Base-by-base conservation (phyloP, 2,329 filamentous ascomycete genomes). In the Orbilia quercus region DNA sequence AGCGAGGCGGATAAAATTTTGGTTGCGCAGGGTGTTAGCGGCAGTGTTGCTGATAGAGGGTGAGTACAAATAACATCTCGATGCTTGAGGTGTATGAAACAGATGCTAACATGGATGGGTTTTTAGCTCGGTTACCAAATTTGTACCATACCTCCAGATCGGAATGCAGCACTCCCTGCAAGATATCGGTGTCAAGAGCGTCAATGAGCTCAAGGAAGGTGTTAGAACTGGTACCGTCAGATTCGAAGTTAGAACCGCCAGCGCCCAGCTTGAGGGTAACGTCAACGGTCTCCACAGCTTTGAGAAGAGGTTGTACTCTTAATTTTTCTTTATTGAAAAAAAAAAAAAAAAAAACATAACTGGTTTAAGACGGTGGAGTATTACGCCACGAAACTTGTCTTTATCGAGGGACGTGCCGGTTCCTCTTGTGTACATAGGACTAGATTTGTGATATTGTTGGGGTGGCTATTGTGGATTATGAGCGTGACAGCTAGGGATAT, bases 281-380 rank as follows among this genome's bases (percentile, higher is more conserved):
- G 93, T 99, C 75, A 96, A 98, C 84, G 88, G 88, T 71, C 92
- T 99, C 86, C 92, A 98, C 85, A 94, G 91, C 81, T 98, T 96
- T 81, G 95, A 98, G 86, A 99, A 99, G 90, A 99, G 98, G 87
- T 90, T 99, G 77, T 99, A 96, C 83, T 92, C 92, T 79, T 97
- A 88, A 75, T 59, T 45, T 42, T 16, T 12, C n/a, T n/a, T 12
- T 40, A 20, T 34, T 28, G 11, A 60, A 34, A 48, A 14, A 20
- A 48, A 38, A 14, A 31, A 40, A 31, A 18, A 9, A 53, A 44
- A n/a, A 44, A 20, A 20, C n/a, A n/a, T n/a, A n/a, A 38, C 34
- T 14, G 34, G 34, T 14, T 36, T 16, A 16, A 31, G 28, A 31
- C 28, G 28, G 28, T 31, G 28, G 28, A 5, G 28, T 5, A 31